Conservation (phyloP, 2,329 filamentous ascomycete species). For the Alternaria longipes region DNA sequence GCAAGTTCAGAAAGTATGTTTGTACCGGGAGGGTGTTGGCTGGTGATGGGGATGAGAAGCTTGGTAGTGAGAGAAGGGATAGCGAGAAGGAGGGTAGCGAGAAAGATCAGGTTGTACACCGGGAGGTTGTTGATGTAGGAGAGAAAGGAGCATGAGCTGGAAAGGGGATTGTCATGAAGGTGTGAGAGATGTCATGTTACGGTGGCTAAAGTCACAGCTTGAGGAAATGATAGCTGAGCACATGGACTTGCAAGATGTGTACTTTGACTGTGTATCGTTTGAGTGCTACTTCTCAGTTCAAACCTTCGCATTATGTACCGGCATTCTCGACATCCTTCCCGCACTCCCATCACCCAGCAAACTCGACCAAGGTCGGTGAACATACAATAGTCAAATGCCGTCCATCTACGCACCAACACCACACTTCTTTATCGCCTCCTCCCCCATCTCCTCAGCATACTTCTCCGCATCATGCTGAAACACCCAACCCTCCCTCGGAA, state of each 20-base stretch:
- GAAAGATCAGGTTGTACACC: slow-evolving; percentile 27
- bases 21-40: slow-evolving; percentile 33
- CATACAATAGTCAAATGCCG: not conserved
- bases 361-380: not conserved
- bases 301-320: not conserved
- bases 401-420: slow-evolving; percentile 3
- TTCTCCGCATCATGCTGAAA: slow-evolving; percentile 43
- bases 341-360: accelerated
- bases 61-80: slow-evolving; percentile 12
- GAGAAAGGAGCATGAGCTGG: slow-evolving; percentile 9
- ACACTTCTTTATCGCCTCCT: slow-evolving; percentile 36
- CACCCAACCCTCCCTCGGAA: slow-evolving; percentile 48
- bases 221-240: not conserved
- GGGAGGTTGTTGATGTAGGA: slow-evolving; percentile 17
- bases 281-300: not conserved
- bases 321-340: not conserved
- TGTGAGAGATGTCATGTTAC: not conserved
- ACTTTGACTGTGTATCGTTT: not conserved
- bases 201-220: not conserved
- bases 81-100: slow-evolving; percentile 15
- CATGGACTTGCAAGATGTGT: not conserved
- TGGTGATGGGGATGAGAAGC: slow-evolving; percentile 22
- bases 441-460: slow-evolving; percentile 41
- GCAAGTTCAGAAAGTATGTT: slow-evolving; percentile 45
- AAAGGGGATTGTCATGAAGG: not conserved